These are phyloP conservation scores for Penicillium decumbens DNA, from an alignment of 2,329 filamentous ascomycete species.

Conservation along the genomic window DNA sequence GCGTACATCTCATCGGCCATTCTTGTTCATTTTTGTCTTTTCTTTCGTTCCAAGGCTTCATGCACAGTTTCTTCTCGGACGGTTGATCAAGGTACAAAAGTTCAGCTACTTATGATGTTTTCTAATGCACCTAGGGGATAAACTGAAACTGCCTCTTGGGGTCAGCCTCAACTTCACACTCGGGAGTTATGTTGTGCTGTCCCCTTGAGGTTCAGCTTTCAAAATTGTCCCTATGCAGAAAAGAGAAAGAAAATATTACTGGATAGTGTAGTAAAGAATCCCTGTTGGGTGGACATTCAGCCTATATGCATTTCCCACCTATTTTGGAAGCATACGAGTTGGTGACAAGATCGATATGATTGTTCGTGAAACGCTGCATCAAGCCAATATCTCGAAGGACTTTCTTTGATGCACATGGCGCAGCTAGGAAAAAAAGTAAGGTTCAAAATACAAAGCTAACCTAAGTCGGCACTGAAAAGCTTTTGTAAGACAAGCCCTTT, in stretches of 20 bases:
- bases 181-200: too few species aligned
- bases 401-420: too few species aligned
- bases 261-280: not conserved
- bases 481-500: too few species aligned
- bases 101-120: conserved; percentile 9
- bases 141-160: not conserved
- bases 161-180: not conserved
- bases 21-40: not conserved
- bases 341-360: too few species aligned
- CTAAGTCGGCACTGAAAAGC: too few species aligned
- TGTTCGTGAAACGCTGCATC: too few species aligned
- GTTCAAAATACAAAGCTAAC: too few species aligned
- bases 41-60: not conserved
- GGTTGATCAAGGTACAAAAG: conserved; percentile 20
- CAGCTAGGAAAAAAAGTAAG: not conserved
- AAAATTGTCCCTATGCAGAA: not conserved
- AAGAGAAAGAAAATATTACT: not conserved
- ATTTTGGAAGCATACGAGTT: too few species aligned
- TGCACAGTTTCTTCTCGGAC: conserved; percentile 11
- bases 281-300: too few species aligned
- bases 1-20: conserved; percentile 10
- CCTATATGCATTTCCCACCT: too few species aligned
- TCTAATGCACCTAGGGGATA: conserved; percentile 4
- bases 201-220: too few species aligned
- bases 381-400: too few species aligned